Base-by-base conservation (phyloP, 2,329 filamentous ascomycete species). In the Decorospora gaudefroyi region DNA sequence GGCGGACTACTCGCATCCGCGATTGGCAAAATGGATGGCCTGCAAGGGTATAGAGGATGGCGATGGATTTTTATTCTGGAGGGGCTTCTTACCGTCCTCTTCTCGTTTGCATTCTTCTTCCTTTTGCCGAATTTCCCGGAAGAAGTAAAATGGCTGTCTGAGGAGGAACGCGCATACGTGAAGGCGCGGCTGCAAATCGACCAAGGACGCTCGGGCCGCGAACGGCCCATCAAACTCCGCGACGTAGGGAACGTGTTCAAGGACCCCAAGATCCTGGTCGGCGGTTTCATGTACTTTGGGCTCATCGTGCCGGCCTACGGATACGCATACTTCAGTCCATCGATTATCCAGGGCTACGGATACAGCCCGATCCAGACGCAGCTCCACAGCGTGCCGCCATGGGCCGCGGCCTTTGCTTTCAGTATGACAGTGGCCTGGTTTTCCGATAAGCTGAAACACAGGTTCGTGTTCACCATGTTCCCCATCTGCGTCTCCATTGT, bases 11-110 rank as follows among this genome's bases (percentile, higher is more conserved):
- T 96, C 4, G 91, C 91, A 1, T 86, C 84, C 1, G 91, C 86
- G 0, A 95, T 96, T 51, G 88, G 88, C n/a, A 88, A 93, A 62
- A 91, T 96, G 88, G 81, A 90, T 53, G 80, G 81, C 3, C 53
- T 87, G 8, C 71, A 76, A 6, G 83, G 82, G 15, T 93, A 91
- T 61, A 59, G 69, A 1, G 88, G 86, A 7, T 93, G 88, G 88
- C 76, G 87, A 9, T 91, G 86, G 86, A 87, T 90, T 52, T 91
- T 92, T 65, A 87, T 96, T 61, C 70, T 92, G 6, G 88, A 78
- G 54, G 76, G 76, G 1, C 53, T 65, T 2, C 53, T 78, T 1
- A 78, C 76, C 6, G 68, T 72, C 38, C 22, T 73, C 7, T 67
- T 76, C 6, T 70, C 72, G 1, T 63, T 76, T 25, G 57, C 69